These are phyloP conservation scores for Xylaria sp. DNA, from an alignment of 2,329 filamentous ascomycete genomes.

Conservation along the genomic window DNA sequence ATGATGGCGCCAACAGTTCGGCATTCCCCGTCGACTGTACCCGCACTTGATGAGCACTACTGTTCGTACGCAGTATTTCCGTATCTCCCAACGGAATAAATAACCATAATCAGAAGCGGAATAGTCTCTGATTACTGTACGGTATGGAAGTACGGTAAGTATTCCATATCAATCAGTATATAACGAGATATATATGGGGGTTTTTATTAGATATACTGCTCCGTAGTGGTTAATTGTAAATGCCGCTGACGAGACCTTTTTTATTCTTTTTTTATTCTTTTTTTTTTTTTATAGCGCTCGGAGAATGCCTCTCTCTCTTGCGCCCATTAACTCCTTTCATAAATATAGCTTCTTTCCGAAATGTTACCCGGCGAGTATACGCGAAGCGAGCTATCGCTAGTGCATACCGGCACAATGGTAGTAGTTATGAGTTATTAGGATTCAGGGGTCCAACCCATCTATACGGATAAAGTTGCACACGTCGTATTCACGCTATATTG, in stretches of 20 bases:
- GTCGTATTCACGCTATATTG: neutral
- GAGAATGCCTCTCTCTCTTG: neutral
- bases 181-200: slow-evolving; percentile 9
- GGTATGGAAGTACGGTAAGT: neutral
- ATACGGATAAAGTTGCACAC: slow-evolving; percentile 12
- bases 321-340: neutral
- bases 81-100: slow-evolving; percentile 3
- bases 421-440: neutral
- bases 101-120: slow-evolving; percentile 1
- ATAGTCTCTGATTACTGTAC: slow-evolving; percentile 25
- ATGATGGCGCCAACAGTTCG: slow-evolving; percentile 16
- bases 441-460: neutral
- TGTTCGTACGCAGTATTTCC: slow-evolving; percentile 20
- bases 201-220: neutral
- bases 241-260: neutral
- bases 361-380: neutral
- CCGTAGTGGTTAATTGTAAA: neutral
- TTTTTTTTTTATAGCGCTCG: neutral
- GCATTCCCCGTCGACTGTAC: slow-evolving; percentile 15
- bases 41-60: neutral
- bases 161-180: neutral
- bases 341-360: neutral
- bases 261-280: too few species aligned
- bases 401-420: neutral
- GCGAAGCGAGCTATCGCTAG: neutral